phyloP scores from a whole-genome alignment of 1,284 basidiomycete genomes.

The Leccinum solheimii region DNA sequence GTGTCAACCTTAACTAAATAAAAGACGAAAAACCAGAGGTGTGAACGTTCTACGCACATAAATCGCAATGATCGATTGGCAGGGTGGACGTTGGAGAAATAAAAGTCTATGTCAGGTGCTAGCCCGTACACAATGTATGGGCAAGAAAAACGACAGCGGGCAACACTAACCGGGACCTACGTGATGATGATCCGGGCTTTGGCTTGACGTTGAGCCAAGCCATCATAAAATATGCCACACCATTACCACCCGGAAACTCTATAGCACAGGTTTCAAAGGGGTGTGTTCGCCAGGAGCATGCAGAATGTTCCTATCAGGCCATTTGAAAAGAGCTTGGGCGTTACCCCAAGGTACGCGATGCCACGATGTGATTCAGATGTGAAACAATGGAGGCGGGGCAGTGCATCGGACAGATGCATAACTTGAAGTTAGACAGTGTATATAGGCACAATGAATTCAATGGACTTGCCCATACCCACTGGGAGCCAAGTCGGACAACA shows the following conservation, averaged over 20 bases:
- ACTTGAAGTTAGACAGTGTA: background rate
- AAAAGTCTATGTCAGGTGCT: background rate
- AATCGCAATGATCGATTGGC: background rate
- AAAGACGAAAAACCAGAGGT: background rate
- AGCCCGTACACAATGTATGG: background rate
- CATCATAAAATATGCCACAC: background rate
- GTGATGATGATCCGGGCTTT: background rate
- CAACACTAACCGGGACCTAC: conserved; percentile 7
- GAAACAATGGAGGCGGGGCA: background rate
- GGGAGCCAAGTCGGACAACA: background rate
- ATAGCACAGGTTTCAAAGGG: background rate
- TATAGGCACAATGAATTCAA: background rate
- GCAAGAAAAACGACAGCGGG: conserved; percentile 2
- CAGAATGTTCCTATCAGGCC: background rate
- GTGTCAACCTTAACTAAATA: background rate
- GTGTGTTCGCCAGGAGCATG: background rate
- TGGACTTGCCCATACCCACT: background rate
- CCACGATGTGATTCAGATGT: background rate
- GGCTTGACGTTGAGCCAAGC: background rate
- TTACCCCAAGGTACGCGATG: background rate
- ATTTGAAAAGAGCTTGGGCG: background rate
- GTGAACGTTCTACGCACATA: background rate
- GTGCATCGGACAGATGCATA: background rate
- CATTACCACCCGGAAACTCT: background rate
- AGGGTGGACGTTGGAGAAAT: too few species aligned